A percentile compares a stretch with the other conserved stretches of the same genome.
phyloP scores from a whole-genome alignment of 2,329 filamentous ascomycete species.

The Cordyceps cicadae region DNA sequence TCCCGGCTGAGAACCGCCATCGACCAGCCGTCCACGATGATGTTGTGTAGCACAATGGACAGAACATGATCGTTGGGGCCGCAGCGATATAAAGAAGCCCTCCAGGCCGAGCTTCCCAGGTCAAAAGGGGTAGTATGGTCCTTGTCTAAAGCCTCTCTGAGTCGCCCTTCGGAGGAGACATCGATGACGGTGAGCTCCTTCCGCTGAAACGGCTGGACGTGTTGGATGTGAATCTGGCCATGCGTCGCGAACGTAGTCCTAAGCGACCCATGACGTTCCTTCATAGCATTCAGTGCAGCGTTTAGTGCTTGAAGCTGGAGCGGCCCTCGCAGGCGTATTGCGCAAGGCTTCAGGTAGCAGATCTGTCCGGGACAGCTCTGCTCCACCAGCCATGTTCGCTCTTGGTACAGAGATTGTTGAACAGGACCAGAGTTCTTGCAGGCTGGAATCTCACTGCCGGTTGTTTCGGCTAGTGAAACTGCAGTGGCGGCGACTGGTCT shows the following conservation, averaged over 20 bases:
- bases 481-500: neutral
- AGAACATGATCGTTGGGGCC: constrained; percentile 14
- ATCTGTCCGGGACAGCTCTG: constrained; percentile 6
- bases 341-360: constrained; percentile 12
- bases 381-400: constrained; percentile 14
- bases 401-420: constrained; percentile 15
- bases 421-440: neutral
- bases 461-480: neutral
- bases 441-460: too few species aligned
- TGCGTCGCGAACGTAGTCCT: constrained; percentile 1
- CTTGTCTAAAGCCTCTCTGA: neutral
- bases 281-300: constrained; percentile 7
- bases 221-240: neutral
- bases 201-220: neutral
- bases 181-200: too few species aligned
- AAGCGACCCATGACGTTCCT: constrained; percentile 13
- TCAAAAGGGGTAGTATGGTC: constrained; percentile 18
- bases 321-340: constrained; percentile 8
- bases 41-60: constrained; percentile 11
- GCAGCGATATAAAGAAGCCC: constrained; percentile 12
- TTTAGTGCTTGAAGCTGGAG: constrained; percentile 5
- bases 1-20: constrained; percentile 12
- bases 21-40: constrained; percentile 7
- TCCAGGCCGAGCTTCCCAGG: constrained; percentile 14
- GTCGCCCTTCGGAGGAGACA: too few species aligned